Base-by-base conservation (phyloP, 1,139 yeast species). In the Yarrowia galli region DNA sequence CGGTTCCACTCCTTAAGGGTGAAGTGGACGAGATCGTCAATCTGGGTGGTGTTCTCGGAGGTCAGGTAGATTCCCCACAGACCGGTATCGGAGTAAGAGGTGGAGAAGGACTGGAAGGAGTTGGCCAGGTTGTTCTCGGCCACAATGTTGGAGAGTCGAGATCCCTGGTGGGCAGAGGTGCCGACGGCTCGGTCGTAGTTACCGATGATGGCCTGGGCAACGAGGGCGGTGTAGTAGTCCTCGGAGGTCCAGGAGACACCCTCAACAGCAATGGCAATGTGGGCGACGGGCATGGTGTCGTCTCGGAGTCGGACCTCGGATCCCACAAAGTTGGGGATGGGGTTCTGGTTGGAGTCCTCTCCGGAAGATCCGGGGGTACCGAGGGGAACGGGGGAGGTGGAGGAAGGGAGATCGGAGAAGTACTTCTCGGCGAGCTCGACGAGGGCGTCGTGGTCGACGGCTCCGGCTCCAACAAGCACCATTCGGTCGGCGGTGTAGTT, bases 241-340 rank as follows among this genome's bases (percentile, higher is more conserved):
- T 96, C 93, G 5, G 96, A 92, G 42, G 91, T 89, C 99, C 99
- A 95, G 63, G 97, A 89, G 35, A 93, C 98, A 74, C 99, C 98
- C 80, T 95, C 99, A n/a, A 95, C 89, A 15, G 98, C 96, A 70
- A 95, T 80, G 9, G 98, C 99, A 69, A 92, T 87, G 79, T 95
- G 96, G 1, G 98, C 93, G 10, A 88, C 88, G 32, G 98, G 97
- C 76, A 95, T 80, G 0, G 96, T 82, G 71, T 87, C 87, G 74
- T 95, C 98, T 73, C 89, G 89, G 69, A 92, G 85, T 73, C 93
- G 87, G 68, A 90, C 87, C 78, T 95, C 98, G 69, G 93, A 95
- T 38, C 97, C 96, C 71, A 87, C 82, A 78, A 95, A 95, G 20
- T 85, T 83, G 2, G 98, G 98, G 48, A 38, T 38, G 42, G 68